These are phyloP conservation scores for Citrullus mucosospermus DNA, from an alignment of 306 rosid species.

Conservation along the genomic window DNA sequence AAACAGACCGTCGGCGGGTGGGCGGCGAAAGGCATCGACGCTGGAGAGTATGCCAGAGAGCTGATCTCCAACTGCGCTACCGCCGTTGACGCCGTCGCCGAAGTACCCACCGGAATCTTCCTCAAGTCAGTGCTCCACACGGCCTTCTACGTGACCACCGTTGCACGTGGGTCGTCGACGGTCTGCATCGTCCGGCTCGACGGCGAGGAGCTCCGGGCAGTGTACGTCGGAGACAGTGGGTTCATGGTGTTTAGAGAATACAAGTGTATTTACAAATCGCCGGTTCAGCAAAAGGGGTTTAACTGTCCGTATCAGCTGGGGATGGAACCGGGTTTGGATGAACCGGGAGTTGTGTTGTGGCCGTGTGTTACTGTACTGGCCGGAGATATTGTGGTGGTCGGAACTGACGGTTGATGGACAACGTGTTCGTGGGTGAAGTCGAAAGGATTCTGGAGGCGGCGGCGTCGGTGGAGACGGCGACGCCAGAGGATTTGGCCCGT, in stretches of 20 bases:
- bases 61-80: neutral
- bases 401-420: neutral
- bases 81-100: neutral
- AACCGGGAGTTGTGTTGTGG: too few species aligned
- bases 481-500: neutral
- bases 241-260: neutral
- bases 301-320: constrained; percentile 8
- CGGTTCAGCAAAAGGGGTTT: neutral
- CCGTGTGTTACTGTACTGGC: neutral
- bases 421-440: neutral
- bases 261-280: neutral
- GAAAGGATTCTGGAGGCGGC: neutral
- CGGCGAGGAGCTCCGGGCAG: neutral
- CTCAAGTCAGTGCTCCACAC: neutral
- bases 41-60: neutral
- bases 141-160: neutral
- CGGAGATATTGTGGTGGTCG: neutral
- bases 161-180: neutral
- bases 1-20: neutral
- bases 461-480: neutral
- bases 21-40: neutral
- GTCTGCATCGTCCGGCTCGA: neutral
- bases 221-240: neutral
- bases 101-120: neutral
- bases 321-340: neutral